Base-by-base conservation (phyloP, 257 asterid species). In the Primulina tabacum region DNA sequence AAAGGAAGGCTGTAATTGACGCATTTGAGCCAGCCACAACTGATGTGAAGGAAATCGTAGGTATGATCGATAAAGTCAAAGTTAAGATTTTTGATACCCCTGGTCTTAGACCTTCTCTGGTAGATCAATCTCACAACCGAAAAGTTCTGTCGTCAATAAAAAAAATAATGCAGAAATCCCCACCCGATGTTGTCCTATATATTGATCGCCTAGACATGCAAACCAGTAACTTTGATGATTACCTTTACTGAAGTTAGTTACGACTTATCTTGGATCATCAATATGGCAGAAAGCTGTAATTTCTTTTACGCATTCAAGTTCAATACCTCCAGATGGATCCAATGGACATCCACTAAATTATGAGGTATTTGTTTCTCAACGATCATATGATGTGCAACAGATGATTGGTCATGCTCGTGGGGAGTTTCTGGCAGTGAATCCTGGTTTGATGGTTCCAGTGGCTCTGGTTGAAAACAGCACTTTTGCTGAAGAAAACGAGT, bases 81-180 rank as follows among this genome's bases (percentile, higher is more conserved):
- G 75, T 92, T 70, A 86, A 77, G 67, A 70, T 88, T 65, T 77
- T 92, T n/a, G 98, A 92, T 81, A 92, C 97, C 61, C 98, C 97
- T 37, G 98, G 98, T 63, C 84, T 92, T 21, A 82, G 85, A 72
- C 67, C 84, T 70, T 81, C 87, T 74, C 59, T 67, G 7, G 21
- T 2, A 7, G 97, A 90, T 35, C 86, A 82, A 68, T 76, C 85
- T 60, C 56, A 67, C 70, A 92, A 89, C 73, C 67, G 78, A 17
- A 90, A 79, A 67, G 68, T 75, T 50, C 69, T 92, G 61, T 65
- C 60, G 34, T 86, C 91, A 2, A 85, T 92, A 52, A 86, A 88
- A 84, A 90, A 82, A 71, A 16, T 65, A 62, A 85, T 83, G 75
- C 77, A 57, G 71, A 90, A 78, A 78, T 64, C 61, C 72, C 82